Base-by-base conservation (phyloP, 805 yeast species). In the Schwanniomyces pseudopolymorphus region DNA sequence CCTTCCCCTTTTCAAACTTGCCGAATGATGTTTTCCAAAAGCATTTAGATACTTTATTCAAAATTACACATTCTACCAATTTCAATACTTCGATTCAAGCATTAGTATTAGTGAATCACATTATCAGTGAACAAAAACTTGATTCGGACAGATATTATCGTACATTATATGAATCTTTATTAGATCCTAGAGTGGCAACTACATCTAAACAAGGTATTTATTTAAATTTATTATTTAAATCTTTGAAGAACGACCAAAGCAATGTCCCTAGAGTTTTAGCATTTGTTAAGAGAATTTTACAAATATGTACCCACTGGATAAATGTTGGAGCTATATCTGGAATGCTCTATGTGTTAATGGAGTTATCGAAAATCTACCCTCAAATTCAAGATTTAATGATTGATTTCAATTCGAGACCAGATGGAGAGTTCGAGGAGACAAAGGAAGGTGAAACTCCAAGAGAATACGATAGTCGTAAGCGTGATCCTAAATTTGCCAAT, bases 21-120 rank as follows among this genome's bases (percentile, higher is more conserved):
- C 84, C 89, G 14, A 78, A 82, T 33, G 83, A 85, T 24, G 79
- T 80, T 5, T 89, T 85, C 60, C 80, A 82, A 53, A 74, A 79
- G 50, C 97, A 94, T 68, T 73, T 92, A 60, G 85, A 89, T 60
- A 85, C 96, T 0, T 71, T 94, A 46, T 94, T 86, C 77, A 82
- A 81, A 59, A 92, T 92, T 63, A 91, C 97, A 4, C 97, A 92
- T 65, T 85, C 96, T 14, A 83, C 96, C 21, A 94, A 94, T 64
- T 91, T 92, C 74, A 89, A 89, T 64, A 92, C 99, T 2, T 85
- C 95, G 11, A 84, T 94, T 20, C 99, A 94, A 71, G 96, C 98
- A 0, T 77, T 94, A 54, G 84, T 87, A 28, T 80, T 94, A 59
- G 83, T 94, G 43, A 83, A 85, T 63, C 96, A 89, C 60, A 86